These are phyloP conservation scores for Geotrichum fermentans DNA, from an alignment of 1,139 yeast genomes.

Conservation along the genomic window DNA sequence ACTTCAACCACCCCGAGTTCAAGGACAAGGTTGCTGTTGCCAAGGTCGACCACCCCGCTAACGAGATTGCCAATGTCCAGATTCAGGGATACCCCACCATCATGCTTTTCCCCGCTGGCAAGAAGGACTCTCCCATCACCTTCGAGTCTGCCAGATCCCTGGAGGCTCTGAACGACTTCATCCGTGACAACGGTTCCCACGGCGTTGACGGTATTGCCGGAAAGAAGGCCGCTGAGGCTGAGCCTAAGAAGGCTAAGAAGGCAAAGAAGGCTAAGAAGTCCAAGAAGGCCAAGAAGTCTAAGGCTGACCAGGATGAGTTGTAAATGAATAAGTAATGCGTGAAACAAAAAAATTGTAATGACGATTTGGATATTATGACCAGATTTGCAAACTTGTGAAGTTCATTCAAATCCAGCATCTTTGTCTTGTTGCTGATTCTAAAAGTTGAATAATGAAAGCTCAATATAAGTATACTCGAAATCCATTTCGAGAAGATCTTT, in stretches of 20 bases:
- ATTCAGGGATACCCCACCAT: slow-evolving; percentile 93
- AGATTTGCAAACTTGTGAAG: no score
- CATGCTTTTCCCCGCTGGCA: slow-evolving; percentile 88
- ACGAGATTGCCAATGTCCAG: slow-evolving; percentile 63
- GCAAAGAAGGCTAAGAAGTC: slow-evolving; percentile 22
- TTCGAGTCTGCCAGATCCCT: slow-evolving; percentile 72
- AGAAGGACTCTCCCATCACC: slow-evolving; percentile 64
- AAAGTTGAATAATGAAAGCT: not conserved
- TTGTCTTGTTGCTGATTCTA: not conserved
- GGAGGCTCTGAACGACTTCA: slow-evolving; percentile 64
- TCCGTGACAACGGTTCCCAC: slow-evolving; percentile 60
- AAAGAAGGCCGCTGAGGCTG: slow-evolving; percentile 29
- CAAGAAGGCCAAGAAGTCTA: slow-evolving; percentile 18
- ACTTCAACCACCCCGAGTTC: slow-evolving; percentile 42
- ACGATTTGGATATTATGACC: not conserved
- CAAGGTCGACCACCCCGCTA: slow-evolving; percentile 80
- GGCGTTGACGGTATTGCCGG: slow-evolving; percentile 49
- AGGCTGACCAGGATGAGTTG: slow-evolving; percentile 21
- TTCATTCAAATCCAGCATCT: no score
- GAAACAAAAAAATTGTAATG: not conserved
- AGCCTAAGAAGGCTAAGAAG: slow-evolving; percentile 36
- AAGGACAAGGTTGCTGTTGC: slow-evolving; percentile 63
- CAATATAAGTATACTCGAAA: no score
- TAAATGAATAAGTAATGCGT: slow-evolving; percentile 10
- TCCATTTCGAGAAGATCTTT: no score